phyloP scores from a whole-genome alignment of 2,329 filamentous ascomycete genomes.

The Fusarium oxysporum region DNA sequence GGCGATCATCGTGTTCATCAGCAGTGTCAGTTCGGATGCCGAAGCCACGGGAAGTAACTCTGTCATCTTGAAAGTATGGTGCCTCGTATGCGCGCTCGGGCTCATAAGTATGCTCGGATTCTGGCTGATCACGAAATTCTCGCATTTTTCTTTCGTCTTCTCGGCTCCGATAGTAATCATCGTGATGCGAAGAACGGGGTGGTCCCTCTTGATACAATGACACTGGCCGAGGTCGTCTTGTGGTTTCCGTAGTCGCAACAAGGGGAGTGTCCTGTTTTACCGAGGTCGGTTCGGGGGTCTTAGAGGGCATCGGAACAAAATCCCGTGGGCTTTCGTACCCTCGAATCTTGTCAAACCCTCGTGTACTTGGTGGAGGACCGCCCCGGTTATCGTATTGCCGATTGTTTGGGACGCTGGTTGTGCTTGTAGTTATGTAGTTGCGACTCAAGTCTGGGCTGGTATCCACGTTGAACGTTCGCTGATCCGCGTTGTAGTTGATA shows the following conservation, averaged over 20 bases:
- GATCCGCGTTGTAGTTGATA: slow-evolving; percentile 62
- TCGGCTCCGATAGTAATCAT: slow-evolving; percentile 61
- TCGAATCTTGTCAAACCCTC: slow-evolving; percentile 77
- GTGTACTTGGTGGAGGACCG: slow-evolving; percentile 74
- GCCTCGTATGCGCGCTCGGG: slow-evolving; percentile 45
- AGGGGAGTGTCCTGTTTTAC: slow-evolving; percentile 34
- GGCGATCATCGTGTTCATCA: slow-evolving; percentile 56
- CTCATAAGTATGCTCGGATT: slow-evolving; percentile 48
- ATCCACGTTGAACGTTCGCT: slow-evolving; percentile 59
- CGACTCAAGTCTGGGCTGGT: slow-evolving; percentile 58
- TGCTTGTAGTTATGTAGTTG: slow-evolving; percentile 52
- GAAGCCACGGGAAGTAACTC: slow-evolving; percentile 61
- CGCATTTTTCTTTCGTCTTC: slow-evolving; percentile 60
- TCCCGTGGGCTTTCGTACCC: slow-evolving; percentile 59
- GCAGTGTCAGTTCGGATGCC: slow-evolving; percentile 60
- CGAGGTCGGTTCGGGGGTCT: slow-evolving; percentile 51
- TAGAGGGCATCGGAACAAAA: slow-evolving; percentile 57
- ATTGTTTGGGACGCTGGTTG: slow-evolving; percentile 37
- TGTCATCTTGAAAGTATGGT: slow-evolving; percentile 59
- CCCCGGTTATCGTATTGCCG: slow-evolving; percentile 56
- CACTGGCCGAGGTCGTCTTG: slow-evolving; percentile 56
- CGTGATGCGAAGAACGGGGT: slow-evolving; percentile 57
- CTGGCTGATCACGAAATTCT: slow-evolving; percentile 56
- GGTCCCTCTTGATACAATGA: slow-evolving; percentile 65
- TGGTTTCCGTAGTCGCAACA: slow-evolving; percentile 36